Conservation (phyloP, 495 filamentous ascomycete species). For the Cladorrhinum samala region DNA sequence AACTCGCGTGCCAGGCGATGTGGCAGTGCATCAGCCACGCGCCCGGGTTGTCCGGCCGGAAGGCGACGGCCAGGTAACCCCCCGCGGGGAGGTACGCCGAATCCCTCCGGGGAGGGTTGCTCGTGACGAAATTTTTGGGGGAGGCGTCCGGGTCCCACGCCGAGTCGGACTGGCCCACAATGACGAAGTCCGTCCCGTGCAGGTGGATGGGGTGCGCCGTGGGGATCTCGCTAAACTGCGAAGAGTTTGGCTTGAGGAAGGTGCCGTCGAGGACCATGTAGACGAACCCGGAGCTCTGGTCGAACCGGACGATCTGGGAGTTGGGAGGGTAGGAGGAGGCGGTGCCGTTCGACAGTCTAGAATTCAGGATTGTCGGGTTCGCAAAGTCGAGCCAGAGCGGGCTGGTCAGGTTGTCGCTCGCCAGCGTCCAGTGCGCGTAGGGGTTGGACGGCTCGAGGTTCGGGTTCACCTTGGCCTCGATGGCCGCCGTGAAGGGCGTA, state of each 20-base stretch:
- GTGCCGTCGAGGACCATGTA: constrained; percentile 10
- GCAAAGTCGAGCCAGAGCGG: constrained; percentile 10
- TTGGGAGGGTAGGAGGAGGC: neutral
- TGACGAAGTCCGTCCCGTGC: constrained; percentile 49
- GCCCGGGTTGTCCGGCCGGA: constrained; percentile 48
- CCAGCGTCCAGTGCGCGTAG: constrained; percentile 6
- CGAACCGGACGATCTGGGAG: neutral
- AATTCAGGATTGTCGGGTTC: constrained; percentile 7
- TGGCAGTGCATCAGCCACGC: constrained; percentile 25
- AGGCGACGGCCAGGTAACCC: constrained; percentile 48
- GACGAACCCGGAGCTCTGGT: constrained; percentile 3
- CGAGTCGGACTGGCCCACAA: constrained; percentile 28
- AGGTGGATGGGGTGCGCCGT: constrained; percentile 38
- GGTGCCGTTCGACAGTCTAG: too few relatives aligned
- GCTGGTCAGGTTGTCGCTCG: neutral
- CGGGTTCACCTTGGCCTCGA: neutral
- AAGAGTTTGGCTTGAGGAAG: neutral
- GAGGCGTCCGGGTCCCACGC: constrained; percentile 21
- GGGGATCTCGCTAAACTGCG: neutral
- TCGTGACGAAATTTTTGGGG: constrained; percentile 28
- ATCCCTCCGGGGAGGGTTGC: constrained; percentile 53
- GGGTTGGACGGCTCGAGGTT: neutral
- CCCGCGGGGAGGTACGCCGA: constrained; percentile 47
- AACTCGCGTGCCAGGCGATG: constrained; percentile 23
- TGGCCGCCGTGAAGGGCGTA: constrained; percentile 2